phyloP scores from a whole-genome alignment of 345 rosid genomes.

The Anacardium occidentale region DNA sequence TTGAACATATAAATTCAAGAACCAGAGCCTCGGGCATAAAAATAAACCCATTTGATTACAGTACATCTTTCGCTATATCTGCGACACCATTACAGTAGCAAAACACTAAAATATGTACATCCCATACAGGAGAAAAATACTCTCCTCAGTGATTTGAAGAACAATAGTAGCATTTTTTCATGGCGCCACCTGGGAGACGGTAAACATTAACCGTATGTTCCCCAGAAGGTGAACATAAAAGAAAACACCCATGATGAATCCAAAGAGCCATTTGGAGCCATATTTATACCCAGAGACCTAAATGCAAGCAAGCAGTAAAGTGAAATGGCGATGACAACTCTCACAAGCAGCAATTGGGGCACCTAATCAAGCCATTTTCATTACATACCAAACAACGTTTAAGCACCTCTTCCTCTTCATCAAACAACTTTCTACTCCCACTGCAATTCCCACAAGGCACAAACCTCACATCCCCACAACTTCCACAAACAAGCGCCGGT shows the following conservation, averaged over 20 bases:
- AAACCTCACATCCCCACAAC: conserved; percentile 82
- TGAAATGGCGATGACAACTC: conserved; percentile 11
- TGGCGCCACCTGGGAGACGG: conserved; percentile 21
- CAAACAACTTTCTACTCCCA: conserved; percentile 86
- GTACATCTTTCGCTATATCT: conserved; percentile 20
- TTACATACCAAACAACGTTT: conserved; percentile 78
- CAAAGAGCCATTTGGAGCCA: conserved; percentile 36
- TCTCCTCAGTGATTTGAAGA: conserved; percentile 24
- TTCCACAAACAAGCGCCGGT: conserved; percentile 62
- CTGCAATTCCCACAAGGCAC: conserved; percentile 73
- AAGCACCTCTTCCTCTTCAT: conserved; percentile 68
- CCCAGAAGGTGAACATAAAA: background rate
- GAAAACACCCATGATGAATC: conserved; percentile 17
- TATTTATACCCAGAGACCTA: conserved; percentile 3
- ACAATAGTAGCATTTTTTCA: conserved; percentile 23
- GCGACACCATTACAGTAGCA: conserved; percentile 23
- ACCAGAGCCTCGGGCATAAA: too few species aligned
- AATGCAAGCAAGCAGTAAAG: conserved; percentile 1
- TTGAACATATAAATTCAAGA: too few species aligned
- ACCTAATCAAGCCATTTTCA: conserved; percentile 86
- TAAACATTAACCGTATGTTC: conserved; percentile 20
- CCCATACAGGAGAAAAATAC: conserved; percentile 31
- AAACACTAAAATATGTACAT: conserved; percentile 45
- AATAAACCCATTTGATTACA: conserved; percentile 20
- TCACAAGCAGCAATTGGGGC: conserved; percentile 67